Conservation (phyloP, 75 land plant genomes). For the Picea glauca region DNA sequence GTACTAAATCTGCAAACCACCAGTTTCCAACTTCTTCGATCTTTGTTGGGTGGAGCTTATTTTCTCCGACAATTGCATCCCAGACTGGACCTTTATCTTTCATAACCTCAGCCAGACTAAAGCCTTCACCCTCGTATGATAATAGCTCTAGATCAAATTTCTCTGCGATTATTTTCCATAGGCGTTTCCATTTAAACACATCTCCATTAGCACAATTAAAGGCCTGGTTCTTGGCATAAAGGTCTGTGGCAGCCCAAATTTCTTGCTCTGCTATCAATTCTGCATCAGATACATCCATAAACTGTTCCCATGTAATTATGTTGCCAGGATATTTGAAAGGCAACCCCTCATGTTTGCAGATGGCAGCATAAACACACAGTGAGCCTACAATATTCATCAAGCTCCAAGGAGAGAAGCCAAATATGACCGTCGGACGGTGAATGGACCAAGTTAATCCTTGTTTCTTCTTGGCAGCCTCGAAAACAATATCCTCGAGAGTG, state of each 20-base stretch:
- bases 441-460: slow-evolving; percentile 34
- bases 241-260: slow-evolving; percentile 75
- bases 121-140: slow-evolving; percentile 1
- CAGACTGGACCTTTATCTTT: slow-evolving; percentile 57
- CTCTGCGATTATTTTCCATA: slow-evolving; percentile 69
- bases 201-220: slow-evolving; percentile 78
- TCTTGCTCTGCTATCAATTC: slow-evolving; percentile 79
- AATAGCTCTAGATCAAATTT: slow-evolving; percentile 47
- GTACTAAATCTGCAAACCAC: slow-evolving; percentile 53
- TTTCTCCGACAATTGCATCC: slow-evolving; percentile 71
- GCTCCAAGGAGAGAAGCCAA: slow-evolving; percentile 38
- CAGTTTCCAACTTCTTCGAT: slow-evolving; percentile 59
- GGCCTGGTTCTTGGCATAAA: slow-evolving; percentile 66
- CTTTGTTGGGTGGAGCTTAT: slow-evolving; percentile 32
- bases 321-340: slow-evolving; percentile 55
- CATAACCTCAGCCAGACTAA: slow-evolving; percentile 55
- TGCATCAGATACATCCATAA: slow-evolving; percentile 64
- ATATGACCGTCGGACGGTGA: slow-evolving; percentile 41
- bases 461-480: slow-evolving; percentile 32
- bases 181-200: slow-evolving; percentile 62
- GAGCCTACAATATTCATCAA: slow-evolving; percentile 52
- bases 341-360: slow-evolving; percentile 56
- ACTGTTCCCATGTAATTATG: slow-evolving; percentile 48
- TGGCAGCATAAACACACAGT: slow-evolving; percentile 49
- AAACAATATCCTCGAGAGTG: slow-evolving; percentile 50